phyloP scores from a whole-genome alignment of 805 yeast species.

The Saturnispora gosingensis region DNA sequence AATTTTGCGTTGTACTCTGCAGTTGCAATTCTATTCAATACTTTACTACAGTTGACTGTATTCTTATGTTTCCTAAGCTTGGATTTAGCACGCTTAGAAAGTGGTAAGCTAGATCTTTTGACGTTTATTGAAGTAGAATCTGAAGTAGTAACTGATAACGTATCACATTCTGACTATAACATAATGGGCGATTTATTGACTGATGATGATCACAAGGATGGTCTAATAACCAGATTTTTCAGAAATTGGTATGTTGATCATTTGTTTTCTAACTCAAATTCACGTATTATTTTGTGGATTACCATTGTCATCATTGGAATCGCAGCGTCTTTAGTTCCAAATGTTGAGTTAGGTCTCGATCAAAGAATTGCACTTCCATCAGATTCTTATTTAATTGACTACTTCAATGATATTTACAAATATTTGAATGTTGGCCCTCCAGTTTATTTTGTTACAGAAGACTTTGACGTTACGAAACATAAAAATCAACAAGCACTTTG shows the following conservation, averaged over 20 bases:
- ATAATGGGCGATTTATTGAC: constrained; percentile 15
- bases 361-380: constrained; percentile 82
- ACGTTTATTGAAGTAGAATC: constrained; percentile 39
- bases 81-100: constrained; percentile 55
- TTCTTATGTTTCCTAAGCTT: constrained; percentile 65
- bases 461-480: constrained; percentile 51
- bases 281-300: constrained; percentile 38
- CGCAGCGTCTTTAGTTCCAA: constrained; percentile 62
- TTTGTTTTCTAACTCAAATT: constrained; percentile 39
- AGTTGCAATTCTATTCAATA: constrained; percentile 71
- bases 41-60: constrained; percentile 69
- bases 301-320: constrained; percentile 59
- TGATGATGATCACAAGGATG: constrained; percentile 13
- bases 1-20: constrained; percentile 91
- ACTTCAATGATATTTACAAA: constrained; percentile 65
- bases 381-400: constrained; percentile 71
- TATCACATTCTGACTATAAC: constrained; percentile 9
- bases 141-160: neutral
- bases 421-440: constrained; percentile 89
- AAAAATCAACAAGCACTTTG: constrained; percentile 66
- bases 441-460: constrained; percentile 70
- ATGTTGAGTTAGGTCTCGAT: constrained; percentile 70
- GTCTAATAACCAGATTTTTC: constrained; percentile 34
- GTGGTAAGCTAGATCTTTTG: constrained; percentile 48
- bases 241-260: constrained; percentile 48